These are phyloP conservation scores for Cajanus cajan DNA, from an alignment of 306 rosid genomes.

Conservation along the genomic window DNA sequence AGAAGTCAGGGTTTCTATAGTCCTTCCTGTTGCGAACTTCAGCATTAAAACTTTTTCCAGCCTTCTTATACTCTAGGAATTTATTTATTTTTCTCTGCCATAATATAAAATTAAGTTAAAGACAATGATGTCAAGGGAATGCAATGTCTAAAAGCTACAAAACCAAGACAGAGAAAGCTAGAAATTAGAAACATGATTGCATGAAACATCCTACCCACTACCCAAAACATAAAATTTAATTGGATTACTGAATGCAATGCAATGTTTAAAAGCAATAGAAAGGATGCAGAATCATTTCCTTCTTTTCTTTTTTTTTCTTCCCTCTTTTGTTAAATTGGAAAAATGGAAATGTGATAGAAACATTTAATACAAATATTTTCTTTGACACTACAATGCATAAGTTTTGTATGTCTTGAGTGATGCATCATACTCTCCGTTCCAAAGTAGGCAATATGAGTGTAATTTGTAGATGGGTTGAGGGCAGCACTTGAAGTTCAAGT, in stretches of 20 bases:
- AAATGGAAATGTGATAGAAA: background rate
- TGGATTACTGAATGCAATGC: background rate
- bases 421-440: background rate
- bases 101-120: conserved; percentile 4
- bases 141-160: background rate
- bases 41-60: conserved; percentile 91
- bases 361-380: background rate
- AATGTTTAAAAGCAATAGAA: background rate
- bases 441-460: background rate
- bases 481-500: background rate
- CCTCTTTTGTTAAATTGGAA: background rate
- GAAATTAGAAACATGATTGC: conserved; percentile 6
- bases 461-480: background rate
- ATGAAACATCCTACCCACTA: background rate
- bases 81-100: conserved; percentile 83
- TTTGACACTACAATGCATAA: background rate
- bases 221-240: background rate
- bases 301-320: background rate
- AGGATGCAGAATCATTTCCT: background rate
- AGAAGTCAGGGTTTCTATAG: conserved; percentile 92
- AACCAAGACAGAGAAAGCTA: background rate
- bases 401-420: background rate
- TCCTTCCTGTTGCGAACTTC: conserved; percentile 95
- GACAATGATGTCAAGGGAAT: conserved; percentile 4
- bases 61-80: conserved; percentile 81